Base-by-base conservation (phyloP, 1,139 yeast species). In the Blastobotrys arbuscula region DNA sequence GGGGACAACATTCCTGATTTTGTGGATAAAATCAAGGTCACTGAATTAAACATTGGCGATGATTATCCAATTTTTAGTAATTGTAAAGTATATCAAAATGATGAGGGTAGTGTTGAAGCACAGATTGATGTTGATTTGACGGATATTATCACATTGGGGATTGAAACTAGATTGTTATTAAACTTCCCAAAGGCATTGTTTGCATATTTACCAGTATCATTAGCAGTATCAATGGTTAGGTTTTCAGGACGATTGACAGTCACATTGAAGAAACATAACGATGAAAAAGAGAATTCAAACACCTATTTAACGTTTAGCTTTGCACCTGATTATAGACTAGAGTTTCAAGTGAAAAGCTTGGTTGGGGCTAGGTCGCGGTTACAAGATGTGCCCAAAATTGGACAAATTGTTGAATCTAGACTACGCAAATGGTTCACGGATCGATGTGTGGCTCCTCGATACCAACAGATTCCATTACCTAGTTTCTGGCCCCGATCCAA, bases 41-140 rank as follows among this genome's bases (percentile, higher is more conserved):
- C 94, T 1, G 97, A 90, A 59, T 79, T 92, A 28, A 94, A 90
- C 61, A 82, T 92, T 51, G 99, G 99, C 35, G 88, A 89, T 62
- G 97, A 90, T 64, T 94, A 83, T 62, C 99, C 99, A 1, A 87
- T 92, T 44, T 86, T 92, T 63, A 84, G 96, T 52, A 92, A 94
- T 64, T 92, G 99, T 67, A 77, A 95, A 44, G 86, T 94, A 24
- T 76, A 75, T n/a, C 55, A 48, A 28, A 45, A 42, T 30, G 57
- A 57, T 16, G 65, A 57, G 10, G 81, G 81, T 13, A 59, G 65
- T 2, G 58, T 70, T 24, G 97, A 92, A 63, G 97, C 96, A 0
- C 89, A 85, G 55, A 90, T 94, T 44, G 97, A 92, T 64, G 95
- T 92, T 36, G 97, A 90, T 63, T 71, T 94, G 45, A 80, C 94